A percentile compares a stretch with the other conserved stretches of the same genome.
phyloP scores from a whole-genome alignment of 768 basidiomycete genomes.

The Lyophyllum decastes region DNA sequence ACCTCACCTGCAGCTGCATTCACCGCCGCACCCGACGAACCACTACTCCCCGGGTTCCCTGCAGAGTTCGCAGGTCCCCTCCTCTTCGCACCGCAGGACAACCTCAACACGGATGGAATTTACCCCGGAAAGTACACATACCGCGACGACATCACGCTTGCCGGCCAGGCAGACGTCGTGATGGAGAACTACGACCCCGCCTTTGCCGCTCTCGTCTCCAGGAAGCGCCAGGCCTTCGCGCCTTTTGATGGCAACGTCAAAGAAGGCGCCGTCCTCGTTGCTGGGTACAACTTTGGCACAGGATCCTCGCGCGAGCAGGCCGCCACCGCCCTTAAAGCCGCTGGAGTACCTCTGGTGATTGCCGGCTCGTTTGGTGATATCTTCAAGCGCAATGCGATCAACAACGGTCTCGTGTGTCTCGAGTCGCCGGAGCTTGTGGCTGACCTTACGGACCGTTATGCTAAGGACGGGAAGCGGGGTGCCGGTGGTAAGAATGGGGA shows the following conservation, averaged over 20 bases:
- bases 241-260: conserved; percentile 30
- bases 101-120: conserved; percentile 96
- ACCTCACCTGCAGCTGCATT: conserved; percentile 26
- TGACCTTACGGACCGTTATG: conserved; percentile 78
- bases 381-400: conserved; percentile 98
- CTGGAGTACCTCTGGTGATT: conserved; percentile 90
- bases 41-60: conserved; percentile 83
- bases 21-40: conserved; percentile 46
- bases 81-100: conserved; percentile 95
- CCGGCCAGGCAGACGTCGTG: conserved; percentile 91
- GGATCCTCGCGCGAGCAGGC: conserved; percentile 99
- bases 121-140: conserved; percentile 99
- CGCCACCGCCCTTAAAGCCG: conserved; percentile 93
- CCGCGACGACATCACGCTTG: conserved; percentile 97
- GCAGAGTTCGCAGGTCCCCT: conserved; percentile 77
- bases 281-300: conserved; percentile 98
- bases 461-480: conserved; percentile 72
- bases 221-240: conserved; percentile 37
- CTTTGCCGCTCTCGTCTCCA: conserved; percentile 73
- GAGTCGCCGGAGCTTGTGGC: conserved; percentile 88
- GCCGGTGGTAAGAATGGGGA: conserved; percentile 82
- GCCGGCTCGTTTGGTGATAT: conserved; percentile 99
- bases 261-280: conserved; percentile 77
- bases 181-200: conserved; percentile 99
- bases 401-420: conserved; percentile 94